Percentiles rank a stretch among this genome's conserved stretches.
Evolutionary conservation across 2,329 filamentous ascomycete genomes (phyloP).

Genomic region (Alternaria gaisen): DNA sequence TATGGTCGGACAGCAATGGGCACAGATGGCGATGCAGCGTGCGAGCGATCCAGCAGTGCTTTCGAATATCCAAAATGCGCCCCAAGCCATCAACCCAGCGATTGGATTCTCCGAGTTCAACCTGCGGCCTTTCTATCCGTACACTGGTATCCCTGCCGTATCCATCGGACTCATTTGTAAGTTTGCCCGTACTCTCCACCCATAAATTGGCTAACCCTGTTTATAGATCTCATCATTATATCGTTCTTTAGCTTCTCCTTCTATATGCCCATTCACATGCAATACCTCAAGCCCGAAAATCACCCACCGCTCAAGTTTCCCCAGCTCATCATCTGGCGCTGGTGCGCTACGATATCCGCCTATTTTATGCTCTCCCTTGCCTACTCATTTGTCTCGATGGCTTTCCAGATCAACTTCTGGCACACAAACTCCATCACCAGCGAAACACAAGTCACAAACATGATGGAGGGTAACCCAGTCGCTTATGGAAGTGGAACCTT

Average conservation of each 20-base stretch:
- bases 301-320: conserved; percentile 67
- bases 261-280: conserved; percentile 69
- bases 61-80: conserved; percentile 56
- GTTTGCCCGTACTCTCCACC: background rate
- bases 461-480: conserved; percentile 56
- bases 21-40: conserved; percentile 53
- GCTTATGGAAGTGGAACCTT: conserved; percentile 68
- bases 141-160: conserved; percentile 65
- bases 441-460: conserved; percentile 53
- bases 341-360: conserved; percentile 63
- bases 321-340: conserved; percentile 68
- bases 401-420: conserved; percentile 69
- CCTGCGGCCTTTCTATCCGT: conserved; percentile 67
- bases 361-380: conserved; percentile 70
- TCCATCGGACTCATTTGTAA: conserved; percentile 68
- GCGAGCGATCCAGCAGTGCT: conserved; percentile 51
- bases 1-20: conserved; percentile 60
- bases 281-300: conserved; percentile 63
- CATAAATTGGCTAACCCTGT: background rate
- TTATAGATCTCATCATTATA: conserved; percentile 67
- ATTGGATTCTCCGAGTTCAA: conserved; percentile 66
- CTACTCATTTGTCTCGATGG: conserved; percentile 70
- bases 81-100: conserved; percentile 64
- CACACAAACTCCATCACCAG: conserved; percentile 54
- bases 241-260: conserved; percentile 73